Conservation (phyloP, 2,329 filamentous ascomycete species). For the Didymella exigua region DNA sequence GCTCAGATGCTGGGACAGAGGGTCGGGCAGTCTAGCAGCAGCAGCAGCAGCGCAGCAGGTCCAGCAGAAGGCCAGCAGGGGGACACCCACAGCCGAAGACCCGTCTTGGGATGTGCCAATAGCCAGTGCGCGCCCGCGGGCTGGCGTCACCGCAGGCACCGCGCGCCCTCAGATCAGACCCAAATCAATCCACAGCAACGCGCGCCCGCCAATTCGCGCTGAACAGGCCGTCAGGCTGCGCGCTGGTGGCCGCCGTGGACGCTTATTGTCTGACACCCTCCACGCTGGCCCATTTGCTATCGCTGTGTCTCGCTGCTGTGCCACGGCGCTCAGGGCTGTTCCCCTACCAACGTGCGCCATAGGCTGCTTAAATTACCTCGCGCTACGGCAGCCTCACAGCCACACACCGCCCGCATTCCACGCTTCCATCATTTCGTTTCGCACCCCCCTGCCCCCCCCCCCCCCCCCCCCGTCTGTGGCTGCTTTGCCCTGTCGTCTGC, state of each 20-base stretch:
- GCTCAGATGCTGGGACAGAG: neutral
- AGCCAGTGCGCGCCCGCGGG: slow-evolving; percentile 2
- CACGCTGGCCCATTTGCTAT: neutral
- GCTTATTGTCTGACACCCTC: neutral
- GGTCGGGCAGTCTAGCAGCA: neutral
- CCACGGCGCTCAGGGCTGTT: slow-evolving; percentile 1
- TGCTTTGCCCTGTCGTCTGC: slow-evolving; percentile 1
- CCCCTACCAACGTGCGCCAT: slow-evolving; percentile 14
- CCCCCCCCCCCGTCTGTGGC: slow-evolving; percentile 5
- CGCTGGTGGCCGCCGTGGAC: neutral
- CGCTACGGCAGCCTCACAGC: slow-evolving; percentile 15
- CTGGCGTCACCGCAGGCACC: slow-evolving; percentile 9
- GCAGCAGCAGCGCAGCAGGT: neutral
- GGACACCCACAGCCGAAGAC: neutral
- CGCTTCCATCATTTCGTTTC: slow-evolving; percentile 5
- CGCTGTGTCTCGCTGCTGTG: slow-evolving; percentile 1
- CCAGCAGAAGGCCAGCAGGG: neutral
- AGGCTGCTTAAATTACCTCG: slow-evolving; percentile 7
- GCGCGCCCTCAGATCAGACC: neutral
- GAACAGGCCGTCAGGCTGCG: neutral
- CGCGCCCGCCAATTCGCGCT: neutral
- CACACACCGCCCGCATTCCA: slow-evolving; percentile 14
- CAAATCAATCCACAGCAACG: neutral
- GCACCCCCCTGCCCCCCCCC: neutral
- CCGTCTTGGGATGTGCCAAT: slow-evolving; percentile 9